These are phyloP conservation scores for Telfairia occidentalis DNA, from an alignment of 331 rosid species.

Conservation along the genomic window DNA sequence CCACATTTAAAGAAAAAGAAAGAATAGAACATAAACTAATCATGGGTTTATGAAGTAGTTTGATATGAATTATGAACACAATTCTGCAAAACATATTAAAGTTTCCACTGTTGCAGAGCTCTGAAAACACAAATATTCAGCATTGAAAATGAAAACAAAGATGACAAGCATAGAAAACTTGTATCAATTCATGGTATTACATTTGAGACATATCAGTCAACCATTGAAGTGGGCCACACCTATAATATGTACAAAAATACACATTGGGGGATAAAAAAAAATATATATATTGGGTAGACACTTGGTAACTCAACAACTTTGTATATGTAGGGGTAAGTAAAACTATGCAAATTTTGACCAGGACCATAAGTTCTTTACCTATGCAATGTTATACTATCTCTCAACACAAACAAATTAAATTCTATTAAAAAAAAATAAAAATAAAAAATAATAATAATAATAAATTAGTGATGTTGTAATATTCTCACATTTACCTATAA, in stretches of 20 bases:
- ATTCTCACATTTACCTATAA: constrained; percentile 1
- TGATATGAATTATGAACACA: background rate
- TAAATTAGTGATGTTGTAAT: background rate
- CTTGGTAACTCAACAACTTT: background rate
- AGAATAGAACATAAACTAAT: background rate
- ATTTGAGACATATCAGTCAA: background rate
- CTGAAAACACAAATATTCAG: background rate
- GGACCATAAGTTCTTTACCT: background rate
- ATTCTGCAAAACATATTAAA: background rate
- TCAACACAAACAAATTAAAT: background rate
- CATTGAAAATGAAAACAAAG: background rate
- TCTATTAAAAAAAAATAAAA: background rate
- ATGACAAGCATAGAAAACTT: background rate
- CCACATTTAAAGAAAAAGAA: background rate
- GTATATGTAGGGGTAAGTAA: background rate
- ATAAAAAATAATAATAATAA: too few relatives aligned
- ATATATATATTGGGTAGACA: constrained; percentile 1
- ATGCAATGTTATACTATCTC: constrained; percentile 1
- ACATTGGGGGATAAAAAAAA: background rate
- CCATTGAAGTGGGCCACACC: background rate
- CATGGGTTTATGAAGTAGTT: background rate
- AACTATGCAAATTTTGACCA: constrained; percentile 1
- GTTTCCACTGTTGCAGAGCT: background rate
- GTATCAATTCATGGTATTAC: background rate
- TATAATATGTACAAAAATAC: constrained; percentile 13